These are phyloP conservation scores for Populus tremula DNA, from an alignment of 345 rosid species.

Conservation along the genomic window DNA sequence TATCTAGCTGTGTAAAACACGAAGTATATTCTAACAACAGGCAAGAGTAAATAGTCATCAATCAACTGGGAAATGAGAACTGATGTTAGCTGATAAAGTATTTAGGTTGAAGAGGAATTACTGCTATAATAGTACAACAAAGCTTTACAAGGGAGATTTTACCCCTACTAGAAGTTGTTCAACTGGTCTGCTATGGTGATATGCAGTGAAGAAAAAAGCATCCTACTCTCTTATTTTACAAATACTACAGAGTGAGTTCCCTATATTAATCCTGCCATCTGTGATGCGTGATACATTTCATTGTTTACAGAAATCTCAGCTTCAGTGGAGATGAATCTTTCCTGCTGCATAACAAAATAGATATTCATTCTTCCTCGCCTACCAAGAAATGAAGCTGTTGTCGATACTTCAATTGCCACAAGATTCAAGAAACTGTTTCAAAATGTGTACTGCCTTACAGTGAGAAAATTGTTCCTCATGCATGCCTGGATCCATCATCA, in stretches of 20 bases:
- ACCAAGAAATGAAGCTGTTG: background rate
- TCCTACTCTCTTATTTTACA: slow-evolving; percentile 31
- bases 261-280: slow-evolving; percentile 17
- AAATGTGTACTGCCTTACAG: slow-evolving; percentile 15
- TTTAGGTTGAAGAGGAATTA: background rate
- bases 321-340: background rate
- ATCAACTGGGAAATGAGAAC: background rate
- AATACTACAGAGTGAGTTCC: background rate
- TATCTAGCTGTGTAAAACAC: too few species aligned
- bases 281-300: slow-evolving; percentile 16
- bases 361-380: slow-evolving; percentile 8
- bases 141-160: slow-evolving; percentile 26
- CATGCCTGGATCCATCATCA: slow-evolving; percentile 71
- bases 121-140: slow-evolving; percentile 22
- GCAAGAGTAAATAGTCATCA: background rate
- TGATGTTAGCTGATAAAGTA: background rate
- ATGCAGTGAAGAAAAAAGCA: slow-evolving; percentile 6
- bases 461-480: slow-evolving; percentile 24
- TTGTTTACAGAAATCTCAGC: slow-evolving; percentile 24
- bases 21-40: background rate
- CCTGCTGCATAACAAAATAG: background rate
- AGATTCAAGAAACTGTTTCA: background rate
- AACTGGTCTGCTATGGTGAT: background rate
- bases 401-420: background rate
- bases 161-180: slow-evolving; percentile 11